Evolutionary conservation across 345 rosid genomes (phyloP).

Genomic region (Boechera stricta): DNA sequence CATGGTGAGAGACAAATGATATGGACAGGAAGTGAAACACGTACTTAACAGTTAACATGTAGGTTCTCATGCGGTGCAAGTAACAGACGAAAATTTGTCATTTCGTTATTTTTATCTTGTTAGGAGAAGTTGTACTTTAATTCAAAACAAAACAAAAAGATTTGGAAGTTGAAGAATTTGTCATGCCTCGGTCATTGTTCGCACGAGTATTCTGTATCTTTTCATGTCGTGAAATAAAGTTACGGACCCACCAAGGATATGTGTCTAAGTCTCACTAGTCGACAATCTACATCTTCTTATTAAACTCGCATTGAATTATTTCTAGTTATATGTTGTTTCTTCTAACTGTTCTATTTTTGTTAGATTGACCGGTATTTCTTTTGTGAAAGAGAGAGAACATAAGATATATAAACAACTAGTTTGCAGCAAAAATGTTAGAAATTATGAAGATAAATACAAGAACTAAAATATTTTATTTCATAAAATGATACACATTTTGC

Average conservation of each 20-base stretch:
- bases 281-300: slow-evolving; percentile 6
- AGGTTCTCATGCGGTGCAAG: slow-evolving; percentile 27
- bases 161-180: slow-evolving; percentile 32
- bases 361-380: background rate
- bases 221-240: slow-evolving; percentile 8
- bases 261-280: slow-evolving; percentile 31
- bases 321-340: background rate
- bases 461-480: background rate
- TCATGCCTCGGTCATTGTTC: slow-evolving; percentile 13
- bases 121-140: slow-evolving; percentile 1
- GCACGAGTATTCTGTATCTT: slow-evolving; percentile 19
- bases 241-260: slow-evolving; percentile 26
- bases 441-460: background rate
- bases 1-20: slow-evolving; percentile 25
- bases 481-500: slow-evolving; percentile 15
- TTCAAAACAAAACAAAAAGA: slow-evolving; percentile 16
- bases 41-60: slow-evolving; percentile 19
- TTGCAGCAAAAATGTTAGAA: background rate
- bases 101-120: background rate
- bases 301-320: background rate
- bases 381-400: background rate
- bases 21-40: slow-evolving; percentile 32
- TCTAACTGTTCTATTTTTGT: too few species aligned
- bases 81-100: background rate
- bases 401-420: background rate